A percentile compares a stretch with the other conserved stretches of the same genome.
Evolutionary conservation across 1,284 basidiomycete species (phyloP).

Genomic region (Naganishia cerealis): DNA sequence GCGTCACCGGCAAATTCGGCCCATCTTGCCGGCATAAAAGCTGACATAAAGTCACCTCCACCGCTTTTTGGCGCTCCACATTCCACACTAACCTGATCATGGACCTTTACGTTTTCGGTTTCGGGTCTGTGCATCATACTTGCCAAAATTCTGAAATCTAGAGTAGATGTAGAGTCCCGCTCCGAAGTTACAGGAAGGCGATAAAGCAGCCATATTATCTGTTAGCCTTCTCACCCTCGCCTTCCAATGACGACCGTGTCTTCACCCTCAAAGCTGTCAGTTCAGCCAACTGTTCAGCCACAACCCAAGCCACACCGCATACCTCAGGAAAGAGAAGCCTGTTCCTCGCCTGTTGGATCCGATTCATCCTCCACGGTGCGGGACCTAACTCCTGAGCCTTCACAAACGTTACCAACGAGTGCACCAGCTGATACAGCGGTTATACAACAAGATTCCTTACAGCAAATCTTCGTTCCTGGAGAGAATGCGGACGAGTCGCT

Average conservation of each 20-base stretch:
- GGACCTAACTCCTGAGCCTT: conserved; percentile 11
- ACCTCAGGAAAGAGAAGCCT: not conserved
- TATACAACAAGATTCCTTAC: conserved; percentile 1
- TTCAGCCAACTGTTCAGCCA: not conserved
- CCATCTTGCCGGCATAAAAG: not conserved
- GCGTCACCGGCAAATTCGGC: conserved; percentile 1
- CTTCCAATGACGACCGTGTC: not conserved
- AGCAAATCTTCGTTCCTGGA: not conserved
- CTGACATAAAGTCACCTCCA: not conserved
- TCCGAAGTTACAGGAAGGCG: not conserved
- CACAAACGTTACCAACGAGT: not conserved
- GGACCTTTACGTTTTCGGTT: not conserved
- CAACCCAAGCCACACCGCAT: not conserved
- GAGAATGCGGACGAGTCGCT: not conserved
- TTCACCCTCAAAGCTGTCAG: not conserved
- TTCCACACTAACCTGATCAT: too few species aligned
- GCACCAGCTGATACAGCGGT: conserved; percentile 9
- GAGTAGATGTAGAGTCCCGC: not conserved
- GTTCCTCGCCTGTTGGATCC: not conserved
- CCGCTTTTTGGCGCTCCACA: not conserved
- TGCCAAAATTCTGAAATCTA: not conserved
- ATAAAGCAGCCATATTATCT: too few species aligned
- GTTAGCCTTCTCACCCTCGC: not conserved
- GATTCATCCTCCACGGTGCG: conserved; percentile 16
- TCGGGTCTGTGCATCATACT: not conserved